Evolutionary conservation across 1,284 basidiomycete genomes (phyloP).

Genomic region (Golubevia sp.): DNA sequence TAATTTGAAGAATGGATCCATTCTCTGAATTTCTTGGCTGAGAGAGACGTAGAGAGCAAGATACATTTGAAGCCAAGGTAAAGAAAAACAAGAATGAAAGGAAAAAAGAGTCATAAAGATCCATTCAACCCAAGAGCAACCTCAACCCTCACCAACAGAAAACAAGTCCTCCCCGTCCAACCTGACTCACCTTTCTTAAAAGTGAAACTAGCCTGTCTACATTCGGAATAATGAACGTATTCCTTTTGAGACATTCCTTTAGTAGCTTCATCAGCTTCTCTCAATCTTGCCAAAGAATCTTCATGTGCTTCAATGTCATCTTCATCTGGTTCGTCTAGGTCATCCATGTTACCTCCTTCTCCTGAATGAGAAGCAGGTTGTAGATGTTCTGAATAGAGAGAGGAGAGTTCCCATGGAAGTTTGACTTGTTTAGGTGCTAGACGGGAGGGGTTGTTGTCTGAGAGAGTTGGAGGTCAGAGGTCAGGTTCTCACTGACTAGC

Average conservation of each 20-base stretch:
- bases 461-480: too few species aligned
- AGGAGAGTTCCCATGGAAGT: slow-evolving; percentile 54
- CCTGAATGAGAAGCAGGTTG: slow-evolving; percentile 20
- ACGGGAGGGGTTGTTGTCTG: background rate
- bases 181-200: slow-evolving; percentile 84
- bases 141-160: too few species aligned
- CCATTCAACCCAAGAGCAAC: too few species aligned
- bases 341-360: slow-evolving; percentile 74
- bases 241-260: slow-evolving; percentile 94
- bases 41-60: background rate
- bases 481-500: too few species aligned
- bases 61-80: background rate
- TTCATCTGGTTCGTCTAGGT: slow-evolving; percentile 87
- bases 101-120: background rate
- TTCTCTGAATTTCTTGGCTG: slow-evolving; percentile 91
- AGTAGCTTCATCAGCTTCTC: slow-evolving; percentile 90
- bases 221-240: slow-evolving; percentile 96
- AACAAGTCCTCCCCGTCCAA: too few species aligned
- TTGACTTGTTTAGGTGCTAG: slow-evolving; percentile 4
- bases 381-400: slow-evolving; percentile 44
- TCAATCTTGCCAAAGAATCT: slow-evolving; percentile 83
- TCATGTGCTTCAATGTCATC: slow-evolving; percentile 95
- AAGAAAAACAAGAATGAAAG: background rate
- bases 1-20: slow-evolving; percentile 88
- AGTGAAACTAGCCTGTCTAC: slow-evolving; percentile 94